Conservation (phyloP, 768 basidiomycete genomes). For the Naematelia aurantialba region DNA sequence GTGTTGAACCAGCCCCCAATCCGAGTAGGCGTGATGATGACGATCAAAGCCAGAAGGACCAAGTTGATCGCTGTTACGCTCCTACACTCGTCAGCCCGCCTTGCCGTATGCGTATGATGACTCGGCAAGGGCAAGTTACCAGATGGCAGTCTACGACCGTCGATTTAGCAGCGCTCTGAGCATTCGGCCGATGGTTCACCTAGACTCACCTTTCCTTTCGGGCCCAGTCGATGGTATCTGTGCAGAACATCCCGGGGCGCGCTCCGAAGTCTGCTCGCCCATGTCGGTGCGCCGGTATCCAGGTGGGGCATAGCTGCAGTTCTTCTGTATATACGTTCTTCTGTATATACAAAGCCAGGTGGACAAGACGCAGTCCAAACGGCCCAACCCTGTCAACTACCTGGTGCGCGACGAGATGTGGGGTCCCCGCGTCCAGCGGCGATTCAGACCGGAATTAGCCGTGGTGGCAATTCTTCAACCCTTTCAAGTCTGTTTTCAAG, state of each 20-base stretch:
- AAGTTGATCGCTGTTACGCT: slow-evolving; percentile 31
- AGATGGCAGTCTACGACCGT: background rate
- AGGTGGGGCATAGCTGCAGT: background rate
- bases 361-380: no score
- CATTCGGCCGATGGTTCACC: background rate
- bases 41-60: slow-evolving; percentile 30
- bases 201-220: slow-evolving; percentile 11
- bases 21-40: slow-evolving; percentile 45
- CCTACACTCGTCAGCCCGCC: no score
- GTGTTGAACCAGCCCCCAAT: slow-evolving; percentile 42
- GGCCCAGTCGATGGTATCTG: slow-evolving; percentile 8
- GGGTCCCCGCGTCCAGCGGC: background rate
- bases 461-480: slow-evolving; percentile 1
- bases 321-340: no score
- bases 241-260: background rate
- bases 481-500: background rate
- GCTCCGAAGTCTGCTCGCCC: background rate
- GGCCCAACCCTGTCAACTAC: background rate
- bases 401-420: background rate
- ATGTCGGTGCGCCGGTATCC: background rate
- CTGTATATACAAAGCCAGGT: no score
- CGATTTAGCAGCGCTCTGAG: background rate
- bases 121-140: background rate
- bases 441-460: background rate
- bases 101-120: no score